Evolutionary conservation across 2,329 filamentous ascomycete genomes (phyloP).

Genomic region (Leptosphaerulina australis): DNA sequence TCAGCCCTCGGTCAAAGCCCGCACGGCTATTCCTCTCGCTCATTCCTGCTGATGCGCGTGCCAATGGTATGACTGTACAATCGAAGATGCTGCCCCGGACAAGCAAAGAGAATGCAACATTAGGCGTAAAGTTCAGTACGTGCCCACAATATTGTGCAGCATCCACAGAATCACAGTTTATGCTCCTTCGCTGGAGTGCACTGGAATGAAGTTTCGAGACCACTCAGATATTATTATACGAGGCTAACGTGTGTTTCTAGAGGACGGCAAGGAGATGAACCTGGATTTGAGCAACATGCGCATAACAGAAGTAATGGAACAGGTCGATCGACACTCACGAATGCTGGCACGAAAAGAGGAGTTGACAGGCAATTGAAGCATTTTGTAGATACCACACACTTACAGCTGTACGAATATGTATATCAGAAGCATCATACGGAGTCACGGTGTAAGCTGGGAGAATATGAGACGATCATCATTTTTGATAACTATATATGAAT

Average conservation of each 20-base stretch:
- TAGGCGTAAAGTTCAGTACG: slow-evolving; percentile 87
- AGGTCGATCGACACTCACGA: slow-evolving; percentile 89
- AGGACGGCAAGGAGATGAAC: slow-evolving; percentile 90
- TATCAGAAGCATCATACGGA: slow-evolving; percentile 31
- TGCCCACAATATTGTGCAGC: slow-evolving; percentile 7
- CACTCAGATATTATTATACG: background rate
- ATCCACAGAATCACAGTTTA: background rate
- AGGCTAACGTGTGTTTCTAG: slow-evolving; percentile 54
- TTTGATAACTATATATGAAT: slow-evolving; percentile 29
- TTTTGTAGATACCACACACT: background rate
- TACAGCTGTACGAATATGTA: slow-evolving; percentile 21
- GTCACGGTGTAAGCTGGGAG: slow-evolving; percentile 30
- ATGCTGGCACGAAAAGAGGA: slow-evolving; percentile 82
- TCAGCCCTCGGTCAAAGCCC: slow-evolving; percentile 77
- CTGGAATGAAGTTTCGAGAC: too few species aligned
- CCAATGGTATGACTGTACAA: slow-evolving; percentile 74
- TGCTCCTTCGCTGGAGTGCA: background rate
- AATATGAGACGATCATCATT: slow-evolving; percentile 15
- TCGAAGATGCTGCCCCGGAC: slow-evolving; percentile 74
- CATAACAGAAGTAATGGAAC: slow-evolving; percentile 84
- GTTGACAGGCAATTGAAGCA: slow-evolving; percentile 58
- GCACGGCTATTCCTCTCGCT: slow-evolving; percentile 86
- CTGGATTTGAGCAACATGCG: slow-evolving; percentile 80
- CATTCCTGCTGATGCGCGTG: slow-evolving; percentile 78
- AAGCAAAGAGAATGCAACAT: slow-evolving; percentile 69